Conservation (phyloP, 164 flowering plant genomes). For the Chimonanthus praecox region DNA sequence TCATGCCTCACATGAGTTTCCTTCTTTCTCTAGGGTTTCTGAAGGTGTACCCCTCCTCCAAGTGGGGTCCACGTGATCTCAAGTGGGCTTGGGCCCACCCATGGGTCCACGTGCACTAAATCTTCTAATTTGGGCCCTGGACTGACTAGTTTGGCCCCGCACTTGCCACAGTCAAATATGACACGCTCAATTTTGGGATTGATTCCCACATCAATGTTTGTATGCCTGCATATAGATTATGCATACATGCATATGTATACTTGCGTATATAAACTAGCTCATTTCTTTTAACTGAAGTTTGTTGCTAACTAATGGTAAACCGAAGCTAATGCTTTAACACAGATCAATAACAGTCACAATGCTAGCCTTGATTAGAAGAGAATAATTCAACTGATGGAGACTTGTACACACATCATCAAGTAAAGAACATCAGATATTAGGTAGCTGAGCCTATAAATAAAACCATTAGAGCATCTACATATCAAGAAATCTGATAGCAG, state of each 20-base stretch:
- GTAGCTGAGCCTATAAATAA: slow-evolving; percentile 9
- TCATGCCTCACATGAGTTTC: no score
- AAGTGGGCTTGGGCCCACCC: no score
- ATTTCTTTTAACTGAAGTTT: neutral
- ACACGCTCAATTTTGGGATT: neutral
- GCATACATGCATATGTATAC: neutral
- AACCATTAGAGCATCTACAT: slow-evolving; percentile 26
- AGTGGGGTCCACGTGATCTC: no score
- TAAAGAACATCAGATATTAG: neutral
- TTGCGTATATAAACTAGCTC: neutral
- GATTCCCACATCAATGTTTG: neutral
- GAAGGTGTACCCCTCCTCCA: no score
- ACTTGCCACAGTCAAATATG: no score
- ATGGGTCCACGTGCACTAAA: neutral
- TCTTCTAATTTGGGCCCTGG: neutral
- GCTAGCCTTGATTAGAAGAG: slow-evolving; percentile 1
- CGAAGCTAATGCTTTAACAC: no score
- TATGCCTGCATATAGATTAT: neutral
- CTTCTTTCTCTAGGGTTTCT: no score
- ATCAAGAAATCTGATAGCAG: slow-evolving; percentile 15
- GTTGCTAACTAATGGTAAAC: no score
- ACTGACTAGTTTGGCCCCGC: no score
- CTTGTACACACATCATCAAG: neutral
- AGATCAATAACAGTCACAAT: neutral
- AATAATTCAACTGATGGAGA: neutral